Percentiles rank a stretch among this genome's conserved stretches.
Evolutionary conservation across 2,329 filamentous ascomycete genomes (phyloP).

Genomic region (Cladophialophora yegresii): DNA sequence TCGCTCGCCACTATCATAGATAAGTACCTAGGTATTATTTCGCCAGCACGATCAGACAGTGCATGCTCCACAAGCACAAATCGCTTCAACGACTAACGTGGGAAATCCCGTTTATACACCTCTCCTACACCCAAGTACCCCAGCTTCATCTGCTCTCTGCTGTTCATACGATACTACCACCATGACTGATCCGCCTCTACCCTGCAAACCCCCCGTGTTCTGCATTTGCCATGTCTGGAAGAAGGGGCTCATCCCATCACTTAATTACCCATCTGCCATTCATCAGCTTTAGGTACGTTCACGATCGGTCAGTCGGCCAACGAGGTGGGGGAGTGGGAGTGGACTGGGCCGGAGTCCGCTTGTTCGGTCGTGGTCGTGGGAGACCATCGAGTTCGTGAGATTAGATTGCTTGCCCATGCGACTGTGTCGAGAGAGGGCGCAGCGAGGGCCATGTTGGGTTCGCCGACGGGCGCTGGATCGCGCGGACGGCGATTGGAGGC

Average conservation of each 20-base stretch:
- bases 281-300: not conserved
- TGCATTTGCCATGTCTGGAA: not conserved
- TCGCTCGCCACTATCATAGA: not conserved
- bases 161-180: not conserved
- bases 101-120: no score
- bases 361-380: constrained; percentile 1
- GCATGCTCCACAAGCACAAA: no score
- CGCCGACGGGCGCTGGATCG: not conserved
- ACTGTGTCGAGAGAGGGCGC: not conserved
- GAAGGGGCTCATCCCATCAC: not conserved
- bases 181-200: not conserved
- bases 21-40: no score
- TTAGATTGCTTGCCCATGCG: not conserved
- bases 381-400: not conserved
- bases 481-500: not conserved
- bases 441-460: not conserved
- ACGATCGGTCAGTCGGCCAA: not conserved
- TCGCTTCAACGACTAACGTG: no score
- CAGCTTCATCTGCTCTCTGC: no score
- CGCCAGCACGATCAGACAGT: no score
- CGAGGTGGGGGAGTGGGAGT: not conserved
- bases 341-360: not conserved
- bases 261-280: not conserved
- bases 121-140: no score
- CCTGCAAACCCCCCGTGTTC: no score